Base-by-base conservation (phyloP, 1,284 basidiomycete genomes). In the Neonothopanus nambi region DNA sequence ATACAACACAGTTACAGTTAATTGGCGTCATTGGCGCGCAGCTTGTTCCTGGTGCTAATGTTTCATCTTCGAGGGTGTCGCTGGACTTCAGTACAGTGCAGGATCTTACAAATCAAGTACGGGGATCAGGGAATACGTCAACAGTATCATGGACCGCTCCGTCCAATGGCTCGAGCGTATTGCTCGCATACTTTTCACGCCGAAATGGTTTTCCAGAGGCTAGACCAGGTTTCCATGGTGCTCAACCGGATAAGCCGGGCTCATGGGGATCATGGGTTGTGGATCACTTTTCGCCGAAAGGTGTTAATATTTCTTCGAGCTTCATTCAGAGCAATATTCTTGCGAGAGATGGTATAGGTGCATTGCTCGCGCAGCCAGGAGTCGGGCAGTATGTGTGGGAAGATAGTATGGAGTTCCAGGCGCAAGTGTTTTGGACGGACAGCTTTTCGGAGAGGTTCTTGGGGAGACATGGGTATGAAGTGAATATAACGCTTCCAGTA, bases 321-420 rank as follows among this genome's bases (percentile, higher is more conserved):
- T 61, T 61, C 21, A 54, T 61, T 26, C 43, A 58, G 33, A 44
- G 53, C 17, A 58, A 61, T 42, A 51, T 61, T 9, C 51, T 61
- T 8, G 43, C 57, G 9, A 47, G 45, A 30, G 42, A 57, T 8
- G 44, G 47, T 17, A 58, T 61, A 13, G 57, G 50, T 17, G 45
- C 41, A 7, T 36, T 59, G 55, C 42, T 57, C 6, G 51, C 52
- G 1, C 30, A 49, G 33, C 57, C 59, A 4, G 57, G 59, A 3
- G 59, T 58, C 7, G 59, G 59, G 21, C 51, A 51, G 37, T 58
- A 58, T 45, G 56, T 61, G 55, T 61, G 57, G 57, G 59, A 61
- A 33, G 59, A 61, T 38, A 54, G 51, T 17, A 54, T 61, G 55
- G 59, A 61, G 36, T 58, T 57, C 21, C 46, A 46, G 24, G 57